A percentile compares a stretch with the other conserved stretches of the same genome.
Evolutionary conservation across 2,329 filamentous ascomycete genomes (phyloP).

Genomic region (Sporothrix brunneoviolacea): DNA sequence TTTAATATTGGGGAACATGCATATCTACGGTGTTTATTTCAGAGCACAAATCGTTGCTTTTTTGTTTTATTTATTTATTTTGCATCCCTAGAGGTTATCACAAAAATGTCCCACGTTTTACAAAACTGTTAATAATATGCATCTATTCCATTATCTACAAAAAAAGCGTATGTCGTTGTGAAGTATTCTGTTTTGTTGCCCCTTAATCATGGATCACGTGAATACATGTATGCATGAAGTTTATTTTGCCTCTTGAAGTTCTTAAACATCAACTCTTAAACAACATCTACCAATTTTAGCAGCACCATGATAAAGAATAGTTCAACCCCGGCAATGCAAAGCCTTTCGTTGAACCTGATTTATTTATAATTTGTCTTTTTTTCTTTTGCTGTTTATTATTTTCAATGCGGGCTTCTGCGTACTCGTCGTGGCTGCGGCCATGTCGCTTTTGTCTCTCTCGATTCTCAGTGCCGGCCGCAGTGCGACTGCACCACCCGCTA

Average conservation of each 20-base stretch:
- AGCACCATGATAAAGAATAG: no score
- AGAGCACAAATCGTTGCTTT: not conserved
- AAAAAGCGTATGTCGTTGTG: no score
- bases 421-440: not conserved
- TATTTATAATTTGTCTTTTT: not conserved
- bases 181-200: conserved; percentile 5
- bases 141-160: no score
- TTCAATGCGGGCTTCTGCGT: not conserved
- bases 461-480: not conserved
- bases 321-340: no score
- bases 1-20: not conserved
- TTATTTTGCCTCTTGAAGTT: not conserved
- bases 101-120: no score
- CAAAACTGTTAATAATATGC: no score
- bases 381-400: no score
- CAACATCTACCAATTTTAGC: not conserved
- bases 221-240: not conserved
- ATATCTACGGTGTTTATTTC: not conserved
- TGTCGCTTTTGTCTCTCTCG: not conserved
- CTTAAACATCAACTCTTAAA: not conserved
- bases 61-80: not conserved
- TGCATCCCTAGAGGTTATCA: no score
- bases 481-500: no score
- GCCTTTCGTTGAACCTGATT: not conserved
- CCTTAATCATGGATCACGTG: not conserved